Evolutionary conservation across 2,329 filamentous ascomycete genomes (phyloP), one percentile per base, ranked within the genome.

Genomic region (Colletotrichum sidae): DNA sequence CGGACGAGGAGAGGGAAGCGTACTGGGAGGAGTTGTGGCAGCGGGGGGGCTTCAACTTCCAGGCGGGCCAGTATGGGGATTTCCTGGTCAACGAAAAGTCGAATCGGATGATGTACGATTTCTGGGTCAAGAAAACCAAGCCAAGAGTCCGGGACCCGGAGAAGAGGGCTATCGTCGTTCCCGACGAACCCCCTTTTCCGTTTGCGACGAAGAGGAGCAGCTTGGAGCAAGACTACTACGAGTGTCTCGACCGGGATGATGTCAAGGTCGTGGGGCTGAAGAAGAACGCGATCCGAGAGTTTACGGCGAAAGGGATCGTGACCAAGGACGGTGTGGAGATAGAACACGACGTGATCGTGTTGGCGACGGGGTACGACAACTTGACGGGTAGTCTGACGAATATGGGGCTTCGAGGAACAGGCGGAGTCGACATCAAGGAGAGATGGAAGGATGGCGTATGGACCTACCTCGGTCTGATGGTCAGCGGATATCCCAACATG

Each of bases 201-300:
- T 84, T 82, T 67, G 83, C 79, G 3, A 78, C 76, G 7, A 86
- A 84, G 69, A 76, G 83, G 0, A 76, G 76, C 4, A 78, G 74
- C 0, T 75, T 86, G 0, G 84, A 87, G 67, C 73, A 80, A 39
- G 73, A 76, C 45, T 86, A 83, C 69, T 87, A 81, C 67, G 84
- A 87, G 64, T 75, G 79, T 3, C 78, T 82, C 57, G 80, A 84
- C 65, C 76, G 76, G 15, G 72, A 75, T 0, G 80, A 83, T 38
- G 81, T 86, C 2, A 70, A 81, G 0, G 66, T 86, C 3, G 74
- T 86, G 2, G 75, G 82, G 50, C 68, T 84, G 13, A 81, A 79
- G 10, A 70, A 76, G 8, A 79, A 77, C 3, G 76, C 79, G 0
- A 83, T 87, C 60, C 71, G 70, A 5, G 69, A 73, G 8, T 77